Evolutionary conservation across 192 early-diverging fungal species (phyloP), one percentile per base, ranked within the genome.

Genomic region (Podila minutissima): DNA sequence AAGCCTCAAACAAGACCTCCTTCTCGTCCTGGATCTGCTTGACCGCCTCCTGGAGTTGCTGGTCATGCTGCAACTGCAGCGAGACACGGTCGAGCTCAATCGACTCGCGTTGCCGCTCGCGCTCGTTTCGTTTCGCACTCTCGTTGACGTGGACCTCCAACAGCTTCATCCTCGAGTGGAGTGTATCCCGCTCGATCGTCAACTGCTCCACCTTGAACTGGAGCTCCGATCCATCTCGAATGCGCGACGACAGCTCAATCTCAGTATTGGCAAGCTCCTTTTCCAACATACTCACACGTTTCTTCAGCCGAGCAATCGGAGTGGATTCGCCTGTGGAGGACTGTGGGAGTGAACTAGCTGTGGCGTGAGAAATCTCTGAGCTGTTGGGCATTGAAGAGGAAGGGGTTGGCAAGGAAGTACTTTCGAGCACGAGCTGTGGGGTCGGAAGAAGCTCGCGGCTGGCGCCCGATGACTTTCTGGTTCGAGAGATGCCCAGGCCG

Each of bases 1-100:
- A 41, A 22, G 61, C 60, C 19, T 72, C 62, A 17, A 62, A 49
- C 5, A 64, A 59, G 3, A 48, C 48, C 37, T 72, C 53, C 38
- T 73, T 73, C 57, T 73, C 71, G 15, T 73, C 71, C 28, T 62
- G 59, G 59, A 70, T 62, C 59, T 70, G 58, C n/a, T 59, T 37
- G 28, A 70, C 68, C 10, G 68, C 48, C 4, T 50, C 20, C 32
- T 70, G 31, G 4, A 70, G 59, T 9, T 70, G 59, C 19, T 33
- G 59, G 17, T 70, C 68, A 22, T 70, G 68, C 59, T 49, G 28
- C 41, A 62, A 15, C 58, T 71, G 59, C 28, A 58, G 38, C 0
- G 69, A 49, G 12, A 33, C 62, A 29, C 62, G 12, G 3, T 63
- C 62, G 7, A 63, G 41, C 19, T 29, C 22, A 19, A 53, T 22